These are phyloP conservation scores for Ophioceras dolichostomum DNA, from an alignment of 2,329 filamentous ascomycete genomes.

Conservation along the genomic window DNA sequence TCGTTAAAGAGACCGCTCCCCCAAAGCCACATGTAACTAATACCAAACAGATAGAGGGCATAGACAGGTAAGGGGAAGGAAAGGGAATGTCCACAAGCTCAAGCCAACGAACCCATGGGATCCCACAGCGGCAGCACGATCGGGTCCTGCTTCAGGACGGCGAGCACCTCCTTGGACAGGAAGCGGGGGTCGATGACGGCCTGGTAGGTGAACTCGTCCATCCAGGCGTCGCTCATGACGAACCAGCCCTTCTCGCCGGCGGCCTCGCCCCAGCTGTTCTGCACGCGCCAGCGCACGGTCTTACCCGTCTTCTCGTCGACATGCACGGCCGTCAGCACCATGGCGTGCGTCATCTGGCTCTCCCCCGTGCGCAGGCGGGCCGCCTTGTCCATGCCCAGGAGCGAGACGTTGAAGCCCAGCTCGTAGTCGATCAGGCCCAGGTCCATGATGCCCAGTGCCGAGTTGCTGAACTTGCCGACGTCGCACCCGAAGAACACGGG, in stretches of 20 bases:
- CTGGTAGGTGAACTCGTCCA: constrained; percentile 76
- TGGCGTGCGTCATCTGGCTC: constrained; percentile 80
- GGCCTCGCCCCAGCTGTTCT: constrained; percentile 70
- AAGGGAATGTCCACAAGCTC: too few species aligned
- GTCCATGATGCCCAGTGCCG: constrained; percentile 64
- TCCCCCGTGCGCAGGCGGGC: constrained; percentile 63
- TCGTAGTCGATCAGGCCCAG: constrained; percentile 64
- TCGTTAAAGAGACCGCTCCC: too few species aligned
- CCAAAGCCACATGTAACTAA: too few species aligned
- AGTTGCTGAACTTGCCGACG: constrained; percentile 71
- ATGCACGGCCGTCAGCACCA: constrained; percentile 83
- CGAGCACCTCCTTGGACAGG: constrained; percentile 50
- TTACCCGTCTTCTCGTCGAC: constrained; percentile 49
- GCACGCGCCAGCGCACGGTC: constrained; percentile 68
- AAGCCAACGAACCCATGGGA: constrained; percentile 65
- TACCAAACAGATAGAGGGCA: too few species aligned
- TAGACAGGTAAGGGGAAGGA: too few species aligned
- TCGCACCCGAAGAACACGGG: constrained; percentile 86
- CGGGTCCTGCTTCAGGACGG: constrained; percentile 59
- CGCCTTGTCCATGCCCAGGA: constrained; percentile 66
- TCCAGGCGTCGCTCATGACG: constrained; percentile 75
- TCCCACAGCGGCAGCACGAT: constrained; percentile 67
- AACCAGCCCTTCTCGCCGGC: constrained; percentile 74
- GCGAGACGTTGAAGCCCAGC: constrained; percentile 66
- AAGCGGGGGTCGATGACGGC: constrained; percentile 68